phyloP scores from a whole-genome alignment of 495 filamentous ascomycete species.

The Penicillium robsamsonii region DNA sequence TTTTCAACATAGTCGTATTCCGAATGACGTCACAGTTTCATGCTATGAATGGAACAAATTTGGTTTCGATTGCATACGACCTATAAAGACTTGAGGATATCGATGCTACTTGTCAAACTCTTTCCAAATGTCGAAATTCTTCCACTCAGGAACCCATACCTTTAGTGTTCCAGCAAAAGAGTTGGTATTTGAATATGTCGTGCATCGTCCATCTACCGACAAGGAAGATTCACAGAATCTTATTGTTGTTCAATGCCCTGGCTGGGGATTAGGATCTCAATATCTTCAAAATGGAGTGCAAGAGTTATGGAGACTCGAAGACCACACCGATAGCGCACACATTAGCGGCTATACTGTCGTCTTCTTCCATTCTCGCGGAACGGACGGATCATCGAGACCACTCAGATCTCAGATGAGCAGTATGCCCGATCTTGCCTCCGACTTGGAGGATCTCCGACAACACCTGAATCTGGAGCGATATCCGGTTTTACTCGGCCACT shows the following conservation, averaged over 20 bases:
- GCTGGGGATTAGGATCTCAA: conserved; percentile 21
- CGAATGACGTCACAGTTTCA: background rate
- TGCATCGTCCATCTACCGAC: conserved; percentile 5
- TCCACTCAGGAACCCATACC: conserved; percentile 16
- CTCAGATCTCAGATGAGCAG: conserved; percentile 11
- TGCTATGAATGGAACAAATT: background rate
- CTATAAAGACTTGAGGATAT: background rate
- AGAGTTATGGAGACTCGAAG: conserved; percentile 2
- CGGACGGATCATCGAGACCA: conserved; percentile 10
- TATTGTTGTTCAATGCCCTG: conserved; percentile 20
- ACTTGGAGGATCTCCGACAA: conserved; percentile 20
- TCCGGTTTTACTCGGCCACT: conserved; percentile 19
- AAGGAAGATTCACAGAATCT: background rate
- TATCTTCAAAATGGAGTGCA: conserved; percentile 22
- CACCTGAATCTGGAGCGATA: conserved; percentile 13
- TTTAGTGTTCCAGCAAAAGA: conserved; percentile 22
- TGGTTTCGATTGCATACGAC: background rate
- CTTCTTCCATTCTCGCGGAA: conserved; percentile 18
- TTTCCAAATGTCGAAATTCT: background rate
- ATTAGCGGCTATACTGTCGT: conserved; percentile 6
- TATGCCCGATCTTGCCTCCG: conserved; percentile 18
- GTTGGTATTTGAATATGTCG: conserved; percentile 19
- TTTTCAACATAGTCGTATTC: background rate
- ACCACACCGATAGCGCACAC: background rate
- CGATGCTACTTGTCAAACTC: background rate